Evolutionary conservation across 1,284 basidiomycete species (phyloP).

Genomic region (Pascua sp.): DNA sequence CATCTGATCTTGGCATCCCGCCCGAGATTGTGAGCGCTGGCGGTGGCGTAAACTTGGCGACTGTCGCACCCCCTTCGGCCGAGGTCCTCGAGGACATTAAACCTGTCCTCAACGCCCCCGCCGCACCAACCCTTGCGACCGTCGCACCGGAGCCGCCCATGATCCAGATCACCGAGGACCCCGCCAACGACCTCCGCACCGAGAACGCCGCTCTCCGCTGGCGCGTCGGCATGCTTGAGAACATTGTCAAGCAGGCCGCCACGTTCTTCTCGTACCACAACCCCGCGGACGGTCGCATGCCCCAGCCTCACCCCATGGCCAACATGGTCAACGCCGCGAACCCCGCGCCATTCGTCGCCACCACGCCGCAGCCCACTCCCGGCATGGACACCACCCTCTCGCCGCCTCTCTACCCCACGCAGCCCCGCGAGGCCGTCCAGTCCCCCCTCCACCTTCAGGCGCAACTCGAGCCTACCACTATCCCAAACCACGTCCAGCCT

Average conservation of each 20-base stretch:
- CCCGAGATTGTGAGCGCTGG: conserved; percentile 30
- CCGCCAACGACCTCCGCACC: conserved; percentile 16
- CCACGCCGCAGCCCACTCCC: conserved; percentile 10
- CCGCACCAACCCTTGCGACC: conserved; percentile 5
- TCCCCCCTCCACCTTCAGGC: conserved; percentile 19
- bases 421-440: conserved; percentile 13
- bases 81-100: conserved; percentile 35
- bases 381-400: conserved; percentile 34
- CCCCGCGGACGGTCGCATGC: conserved; percentile 7
- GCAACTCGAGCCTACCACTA: conserved; percentile 11
- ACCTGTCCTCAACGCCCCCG: conserved; percentile 16
- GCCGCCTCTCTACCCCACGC: conserved; percentile 24
- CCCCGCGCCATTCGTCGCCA: conserved; percentile 6
- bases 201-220: conserved; percentile 39
- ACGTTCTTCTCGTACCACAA: conserved; percentile 29
- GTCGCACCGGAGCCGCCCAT: conserved; percentile 1
- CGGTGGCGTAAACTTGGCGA: conserved; percentile 39
- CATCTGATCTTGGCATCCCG: conserved; percentile 36
- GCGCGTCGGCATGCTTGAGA: conserved; percentile 38
- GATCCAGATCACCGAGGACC: neutral
- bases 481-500: conserved; percentile 1
- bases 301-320: neutral
- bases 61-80: conserved; percentile 37
- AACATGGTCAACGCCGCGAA: neutral
- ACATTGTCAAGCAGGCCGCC: conserved; percentile 43